Evolutionary conservation across 2,329 filamentous ascomycete genomes (phyloP).

Genomic region (Aureobasidium sp.): DNA sequence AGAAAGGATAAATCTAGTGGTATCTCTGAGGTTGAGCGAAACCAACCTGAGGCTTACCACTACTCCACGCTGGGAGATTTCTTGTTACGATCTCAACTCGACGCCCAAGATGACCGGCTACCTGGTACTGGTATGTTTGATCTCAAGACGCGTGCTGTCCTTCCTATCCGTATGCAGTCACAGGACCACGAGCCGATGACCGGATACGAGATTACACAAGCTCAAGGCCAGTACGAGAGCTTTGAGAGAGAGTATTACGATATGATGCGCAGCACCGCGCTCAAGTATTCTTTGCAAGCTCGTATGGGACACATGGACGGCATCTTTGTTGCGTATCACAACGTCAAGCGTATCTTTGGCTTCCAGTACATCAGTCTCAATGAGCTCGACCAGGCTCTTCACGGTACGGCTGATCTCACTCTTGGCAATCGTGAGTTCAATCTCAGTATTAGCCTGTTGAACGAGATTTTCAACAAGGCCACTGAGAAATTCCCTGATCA

Average conservation of each 20-base stretch:
- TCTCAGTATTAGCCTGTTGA: conserved; percentile 69
- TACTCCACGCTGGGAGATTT: conserved; percentile 84
- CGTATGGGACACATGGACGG: conserved; percentile 98
- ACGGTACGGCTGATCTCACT: conserved; percentile 60
- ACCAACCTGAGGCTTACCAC: conserved; percentile 72
- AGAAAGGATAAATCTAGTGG: conserved; percentile 60
- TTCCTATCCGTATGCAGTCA: conserved; percentile 85
- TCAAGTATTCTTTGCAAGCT: conserved; percentile 95
- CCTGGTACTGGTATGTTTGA: conserved; percentile 94
- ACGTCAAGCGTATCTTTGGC: conserved; percentile 89
- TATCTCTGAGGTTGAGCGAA: conserved; percentile 64
- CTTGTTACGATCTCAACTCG: conserved; percentile 89
- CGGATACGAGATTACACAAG: conserved; percentile 77
- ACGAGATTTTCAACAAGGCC: conserved; percentile 69
- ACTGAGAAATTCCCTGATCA: conserved; percentile 66
- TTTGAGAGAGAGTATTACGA: conserved; percentile 95
- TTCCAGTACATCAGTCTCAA: conserved; percentile 86
- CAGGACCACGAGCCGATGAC: conserved; percentile 62
- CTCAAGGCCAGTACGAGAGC: conserved; percentile 76
- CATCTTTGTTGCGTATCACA: conserved; percentile 95
- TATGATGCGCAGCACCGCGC: conserved; percentile 88
- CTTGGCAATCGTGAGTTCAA: conserved; percentile 83
- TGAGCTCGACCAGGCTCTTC: conserved; percentile 88
- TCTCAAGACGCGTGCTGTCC: conserved; percentile 86
- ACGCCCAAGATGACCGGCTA: conserved; percentile 77